Evolutionary conservation across 2,329 filamentous ascomycete species (phyloP).

Genomic region (Didymella pinodella): DNA sequence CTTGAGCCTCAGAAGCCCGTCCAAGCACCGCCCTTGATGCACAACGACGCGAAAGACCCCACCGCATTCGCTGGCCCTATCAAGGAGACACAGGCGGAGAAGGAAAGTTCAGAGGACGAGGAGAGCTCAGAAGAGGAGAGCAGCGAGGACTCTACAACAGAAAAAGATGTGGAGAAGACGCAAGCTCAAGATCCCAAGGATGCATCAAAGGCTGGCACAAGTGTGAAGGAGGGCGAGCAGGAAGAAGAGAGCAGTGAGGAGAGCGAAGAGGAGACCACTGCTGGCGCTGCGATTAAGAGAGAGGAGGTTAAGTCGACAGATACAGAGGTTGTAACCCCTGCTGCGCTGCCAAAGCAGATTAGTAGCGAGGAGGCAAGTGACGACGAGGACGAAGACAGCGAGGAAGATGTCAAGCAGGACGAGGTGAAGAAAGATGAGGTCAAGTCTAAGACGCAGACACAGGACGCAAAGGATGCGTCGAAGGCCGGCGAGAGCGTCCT

Average conservation of each 20-base stretch:
- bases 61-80: slow-evolving; percentile 33
- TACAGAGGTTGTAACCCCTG: slow-evolving; percentile 5
- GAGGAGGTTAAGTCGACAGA: slow-evolving; percentile 18
- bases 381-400: slow-evolving; percentile 1
- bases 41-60: slow-evolving; percentile 37
- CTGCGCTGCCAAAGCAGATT: slow-evolving; percentile 29
- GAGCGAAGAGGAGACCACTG: background rate
- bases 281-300: background rate
- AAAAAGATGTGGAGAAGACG: slow-evolving; percentile 24
- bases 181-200: slow-evolving; percentile 39
- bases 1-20: slow-evolving; percentile 33
- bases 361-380: slow-evolving; percentile 12
- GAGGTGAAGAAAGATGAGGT: slow-evolving; percentile 1
- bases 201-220: slow-evolving; percentile 45
- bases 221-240: slow-evolving; percentile 45
- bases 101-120: slow-evolving; percentile 19
- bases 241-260: slow-evolving; percentile 22
- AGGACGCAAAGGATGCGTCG: slow-evolving; percentile 34
- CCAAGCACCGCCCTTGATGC: slow-evolving; percentile 34
- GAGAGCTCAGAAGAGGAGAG: slow-evolving; percentile 24
- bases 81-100: slow-evolving; percentile 24
- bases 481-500: slow-evolving; percentile 51
- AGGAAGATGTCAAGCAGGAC: slow-evolving; percentile 1
- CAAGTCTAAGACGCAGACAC: slow-evolving; percentile 28
- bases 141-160: slow-evolving; percentile 22